A percentile compares a stretch with the other conserved stretches of the same genome.
Conservation (phyloP, 73 alveolate species). For the Halteria grandinella region DNA sequence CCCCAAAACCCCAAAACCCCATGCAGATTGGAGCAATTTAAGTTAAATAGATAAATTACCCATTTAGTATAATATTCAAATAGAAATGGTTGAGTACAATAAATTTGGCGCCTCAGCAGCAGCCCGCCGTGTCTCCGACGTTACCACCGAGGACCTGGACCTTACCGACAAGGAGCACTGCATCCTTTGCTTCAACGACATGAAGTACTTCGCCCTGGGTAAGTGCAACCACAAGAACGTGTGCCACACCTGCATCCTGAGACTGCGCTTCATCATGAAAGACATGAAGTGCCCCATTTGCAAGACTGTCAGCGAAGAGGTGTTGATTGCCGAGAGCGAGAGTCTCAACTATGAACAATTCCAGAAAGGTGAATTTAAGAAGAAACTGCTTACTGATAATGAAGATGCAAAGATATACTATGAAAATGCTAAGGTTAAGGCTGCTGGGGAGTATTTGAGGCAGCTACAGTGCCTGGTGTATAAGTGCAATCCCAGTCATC, state of each 20-base stretch:
- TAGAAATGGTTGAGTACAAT: not conserved
- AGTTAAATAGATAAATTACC: too few species aligned
- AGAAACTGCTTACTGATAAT: slow-evolving; percentile 12
- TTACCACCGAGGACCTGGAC: not conserved
- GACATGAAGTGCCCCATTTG: slow-evolving; percentile 63
- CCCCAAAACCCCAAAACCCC: too few species aligned
- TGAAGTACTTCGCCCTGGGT: slow-evolving; percentile 43
- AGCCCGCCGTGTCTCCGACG: slow-evolving; percentile 30
- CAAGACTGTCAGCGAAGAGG: slow-evolving; percentile 52
- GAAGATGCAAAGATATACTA: slow-evolving; percentile 52
- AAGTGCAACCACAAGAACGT: slow-evolving; percentile 63
- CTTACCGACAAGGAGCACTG: slow-evolving; percentile 51
- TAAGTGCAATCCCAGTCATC: slow-evolving; percentile 51
- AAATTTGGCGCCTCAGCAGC: not conserved
- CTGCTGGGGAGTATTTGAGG: slow-evolving; percentile 17
- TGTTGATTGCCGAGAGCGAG: slow-evolving; percentile 3
- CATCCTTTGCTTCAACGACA: slow-evolving; percentile 59
- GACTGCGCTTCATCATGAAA: slow-evolving; percentile 57
- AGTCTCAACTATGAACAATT: slow-evolving; percentile 15
- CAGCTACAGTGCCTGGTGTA: slow-evolving; percentile 35
- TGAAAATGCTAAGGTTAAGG: slow-evolving; percentile 51
- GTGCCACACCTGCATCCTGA: slow-evolving; percentile 52
- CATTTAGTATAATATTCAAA: too few species aligned
- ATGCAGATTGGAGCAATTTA: too few species aligned
- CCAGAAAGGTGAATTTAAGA: slow-evolving; percentile 19